phyloP scores from a whole-genome alignment of 352 stramenopile genomes.

The Achlya hypogyna region DNA sequence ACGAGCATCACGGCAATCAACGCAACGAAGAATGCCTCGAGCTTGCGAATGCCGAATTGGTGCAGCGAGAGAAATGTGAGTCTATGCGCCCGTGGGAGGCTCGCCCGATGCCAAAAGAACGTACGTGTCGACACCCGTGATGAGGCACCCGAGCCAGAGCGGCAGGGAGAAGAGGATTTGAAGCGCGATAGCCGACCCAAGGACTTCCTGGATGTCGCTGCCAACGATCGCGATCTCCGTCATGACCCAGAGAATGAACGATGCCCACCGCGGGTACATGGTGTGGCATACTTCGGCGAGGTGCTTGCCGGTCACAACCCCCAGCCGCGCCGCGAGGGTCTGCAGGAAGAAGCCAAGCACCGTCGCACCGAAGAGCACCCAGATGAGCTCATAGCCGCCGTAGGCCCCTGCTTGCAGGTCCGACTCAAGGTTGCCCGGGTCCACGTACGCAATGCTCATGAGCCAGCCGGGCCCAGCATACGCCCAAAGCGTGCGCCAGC shows the following conservation, averaged over 20 bases:
- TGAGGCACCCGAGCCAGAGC: slow-evolving; percentile 83
- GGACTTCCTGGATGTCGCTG: slow-evolving; percentile 87
- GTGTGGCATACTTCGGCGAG: slow-evolving; percentile 82
- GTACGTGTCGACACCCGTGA: slow-evolving; percentile 32
- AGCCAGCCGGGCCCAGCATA: slow-evolving; percentile 80
- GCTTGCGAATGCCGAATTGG: slow-evolving; percentile 86
- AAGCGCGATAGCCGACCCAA: slow-evolving; percentile 88
- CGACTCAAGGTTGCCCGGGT: slow-evolving; percentile 93
- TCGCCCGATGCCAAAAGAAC: background rate
- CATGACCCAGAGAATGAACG: slow-evolving; percentile 85
- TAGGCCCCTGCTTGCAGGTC: slow-evolving; percentile 92
- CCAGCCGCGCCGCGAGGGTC: slow-evolving; percentile 85
- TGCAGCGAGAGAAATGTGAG: slow-evolving; percentile 93
- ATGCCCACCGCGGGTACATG: slow-evolving; percentile 67
- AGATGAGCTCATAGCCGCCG: slow-evolving; percentile 85
- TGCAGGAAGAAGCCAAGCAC: slow-evolving; percentile 91
- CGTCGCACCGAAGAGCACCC: slow-evolving; percentile 84
- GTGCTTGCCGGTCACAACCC: slow-evolving; percentile 87
- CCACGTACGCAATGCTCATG: slow-evolving; percentile 94
- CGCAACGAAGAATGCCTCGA: slow-evolving; percentile 89
- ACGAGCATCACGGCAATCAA: slow-evolving; percentile 92
- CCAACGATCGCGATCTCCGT: slow-evolving; percentile 89
- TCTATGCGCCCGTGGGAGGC: background rate
- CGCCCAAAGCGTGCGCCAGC: slow-evolving; percentile 67
- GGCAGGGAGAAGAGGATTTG: slow-evolving; percentile 85